These are phyloP conservation scores for Biscogniauxia mediterranea DNA, from an alignment of 2,329 filamentous ascomycete species.

Conservation along the genomic window DNA sequence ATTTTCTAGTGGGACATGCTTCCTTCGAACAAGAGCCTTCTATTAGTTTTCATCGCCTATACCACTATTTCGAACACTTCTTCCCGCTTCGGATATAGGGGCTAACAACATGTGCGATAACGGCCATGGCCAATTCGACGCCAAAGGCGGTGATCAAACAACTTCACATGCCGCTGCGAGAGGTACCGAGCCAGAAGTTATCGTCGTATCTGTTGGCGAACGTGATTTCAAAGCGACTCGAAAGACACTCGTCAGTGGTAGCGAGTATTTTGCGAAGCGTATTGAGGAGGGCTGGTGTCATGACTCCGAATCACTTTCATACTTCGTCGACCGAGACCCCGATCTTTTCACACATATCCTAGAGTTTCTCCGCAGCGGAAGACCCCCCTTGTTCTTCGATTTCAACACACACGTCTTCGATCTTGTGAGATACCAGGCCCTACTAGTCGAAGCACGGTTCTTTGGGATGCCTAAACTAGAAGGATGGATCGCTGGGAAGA, in stretches of 20 bases:
- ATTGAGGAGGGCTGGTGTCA: constrained; percentile 4
- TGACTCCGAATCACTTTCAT: constrained; percentile 29
- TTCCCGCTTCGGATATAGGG: too few relatives aligned
- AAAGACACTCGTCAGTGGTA: constrained; percentile 21
- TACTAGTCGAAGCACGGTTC: constrained; percentile 34
- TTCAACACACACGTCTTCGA: constrained; percentile 29
- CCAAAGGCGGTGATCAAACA: too few relatives aligned
- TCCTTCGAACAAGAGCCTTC: too few relatives aligned
- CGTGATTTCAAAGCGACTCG: constrained; percentile 19
- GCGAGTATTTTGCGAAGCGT: constrained; percentile 23
- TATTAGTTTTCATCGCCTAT: too few relatives aligned
- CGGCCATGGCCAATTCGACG: too few relatives aligned
- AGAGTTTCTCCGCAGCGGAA: constrained; percentile 32
- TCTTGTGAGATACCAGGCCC: constrained; percentile 31
- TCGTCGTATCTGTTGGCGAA: constrained; percentile 20
- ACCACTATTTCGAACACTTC: too few relatives aligned
- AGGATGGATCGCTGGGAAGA: constrained; percentile 30
- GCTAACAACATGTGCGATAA: too few relatives aligned
- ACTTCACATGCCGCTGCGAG: too few relatives aligned
- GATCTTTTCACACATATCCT: constrained; percentile 36
- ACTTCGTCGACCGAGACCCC: constrained; percentile 39
- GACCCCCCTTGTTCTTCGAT: constrained; percentile 36
- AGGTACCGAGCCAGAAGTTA: not conserved
- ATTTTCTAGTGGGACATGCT: too few relatives aligned
- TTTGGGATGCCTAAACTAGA: constrained; percentile 32